Conservation (phyloP, 2,329 filamentous ascomycete species). For the Tolypocladium pustulatum region DNA sequence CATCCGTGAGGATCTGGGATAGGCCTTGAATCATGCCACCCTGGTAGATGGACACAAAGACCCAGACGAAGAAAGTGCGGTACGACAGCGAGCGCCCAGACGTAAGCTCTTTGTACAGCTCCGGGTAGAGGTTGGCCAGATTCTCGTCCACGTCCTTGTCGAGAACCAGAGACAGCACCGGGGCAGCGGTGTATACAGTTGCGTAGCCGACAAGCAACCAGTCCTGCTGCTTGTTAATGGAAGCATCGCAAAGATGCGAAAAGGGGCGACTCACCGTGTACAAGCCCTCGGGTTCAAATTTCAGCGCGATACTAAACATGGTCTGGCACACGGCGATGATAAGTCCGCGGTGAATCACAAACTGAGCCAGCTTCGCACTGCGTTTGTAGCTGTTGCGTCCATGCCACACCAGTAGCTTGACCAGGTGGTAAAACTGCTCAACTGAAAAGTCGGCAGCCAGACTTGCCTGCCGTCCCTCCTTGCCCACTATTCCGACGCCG, state of each 20-base stretch:
- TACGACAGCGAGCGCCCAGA: constrained; percentile 79
- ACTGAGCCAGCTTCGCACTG: constrained; percentile 88
- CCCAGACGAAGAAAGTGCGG: constrained; percentile 94
- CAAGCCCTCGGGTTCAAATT: constrained; percentile 86
- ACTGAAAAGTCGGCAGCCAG: constrained; percentile 95
- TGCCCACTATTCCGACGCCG: constrained; percentile 94
- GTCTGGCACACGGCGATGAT: constrained; percentile 96
- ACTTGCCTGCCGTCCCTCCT: constrained; percentile 90
- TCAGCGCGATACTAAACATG: constrained; percentile 87
- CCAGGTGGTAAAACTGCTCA: constrained; percentile 87
- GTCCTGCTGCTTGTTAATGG: constrained; percentile 39
- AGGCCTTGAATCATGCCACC: constrained; percentile 93
- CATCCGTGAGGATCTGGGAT: constrained; percentile 74
- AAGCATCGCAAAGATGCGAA: not conserved
- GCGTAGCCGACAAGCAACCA: constrained; percentile 97
- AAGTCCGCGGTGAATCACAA: constrained; percentile 93
- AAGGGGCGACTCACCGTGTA: constrained; percentile 50
- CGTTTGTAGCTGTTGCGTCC: constrained; percentile 96
- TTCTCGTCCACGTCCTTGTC: constrained; percentile 93
- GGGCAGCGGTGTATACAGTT: constrained; percentile 87
- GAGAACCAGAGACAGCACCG: constrained; percentile 86
- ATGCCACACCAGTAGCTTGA: constrained; percentile 97
- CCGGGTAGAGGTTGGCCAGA: constrained; percentile 88
- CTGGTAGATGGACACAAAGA: constrained; percentile 89
- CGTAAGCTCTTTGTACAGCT: constrained; percentile 96